Percentiles rank a stretch among this genome's conserved stretches.
These are phyloP conservation scores for Aspergillus haitiensis DNA, from an alignment of 495 filamentous ascomycete genomes.

Conservation along the genomic window DNA sequence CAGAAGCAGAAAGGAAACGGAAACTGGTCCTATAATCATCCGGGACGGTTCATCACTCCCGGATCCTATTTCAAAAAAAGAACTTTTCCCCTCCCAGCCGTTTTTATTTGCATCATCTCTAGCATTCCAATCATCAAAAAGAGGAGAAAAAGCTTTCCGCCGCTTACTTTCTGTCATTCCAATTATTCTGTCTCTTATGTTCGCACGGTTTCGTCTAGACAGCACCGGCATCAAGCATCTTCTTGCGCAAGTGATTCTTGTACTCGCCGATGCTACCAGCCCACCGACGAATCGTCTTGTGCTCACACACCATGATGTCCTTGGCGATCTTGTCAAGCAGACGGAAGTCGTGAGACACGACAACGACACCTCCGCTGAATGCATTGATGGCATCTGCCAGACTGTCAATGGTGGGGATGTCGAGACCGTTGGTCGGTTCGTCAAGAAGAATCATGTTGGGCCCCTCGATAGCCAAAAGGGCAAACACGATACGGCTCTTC, in stretches of 20 bases:
- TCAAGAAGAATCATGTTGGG: slow-evolving; percentile 98
- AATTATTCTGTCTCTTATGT: neutral
- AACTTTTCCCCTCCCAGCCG: slow-evolving; percentile 23
- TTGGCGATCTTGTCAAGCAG: slow-evolving; percentile 99
- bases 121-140: slow-evolving; percentile 46
- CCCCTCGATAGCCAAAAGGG: slow-evolving; percentile 88
- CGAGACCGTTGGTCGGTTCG: slow-evolving; percentile 98
- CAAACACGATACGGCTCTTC: slow-evolving; percentile 97
- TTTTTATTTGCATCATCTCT: slow-evolving; percentile 37
- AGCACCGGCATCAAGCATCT: slow-evolving; percentile 69
- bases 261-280: slow-evolving; percentile 87
- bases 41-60: slow-evolving; percentile 28
- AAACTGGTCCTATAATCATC: slow-evolving; percentile 16
- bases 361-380: slow-evolving; percentile 93
- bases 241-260: slow-evolving; percentile 98
- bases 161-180: slow-evolving; percentile 1
- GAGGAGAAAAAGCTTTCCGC: slow-evolving; percentile 9
- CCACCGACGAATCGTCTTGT: slow-evolving; percentile 88
- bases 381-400: slow-evolving; percentile 97
- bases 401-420: slow-evolving; percentile 98
- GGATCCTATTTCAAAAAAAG: slow-evolving; percentile 10
- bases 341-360: slow-evolving; percentile 98
- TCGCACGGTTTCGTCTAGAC: slow-evolving; percentile 37
- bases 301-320: slow-evolving; percentile 98
- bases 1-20: slow-evolving; percentile 21